Evolutionary conservation across 805 yeast species (phyloP).

Genomic region (Allodekkera sacchari): DNA sequence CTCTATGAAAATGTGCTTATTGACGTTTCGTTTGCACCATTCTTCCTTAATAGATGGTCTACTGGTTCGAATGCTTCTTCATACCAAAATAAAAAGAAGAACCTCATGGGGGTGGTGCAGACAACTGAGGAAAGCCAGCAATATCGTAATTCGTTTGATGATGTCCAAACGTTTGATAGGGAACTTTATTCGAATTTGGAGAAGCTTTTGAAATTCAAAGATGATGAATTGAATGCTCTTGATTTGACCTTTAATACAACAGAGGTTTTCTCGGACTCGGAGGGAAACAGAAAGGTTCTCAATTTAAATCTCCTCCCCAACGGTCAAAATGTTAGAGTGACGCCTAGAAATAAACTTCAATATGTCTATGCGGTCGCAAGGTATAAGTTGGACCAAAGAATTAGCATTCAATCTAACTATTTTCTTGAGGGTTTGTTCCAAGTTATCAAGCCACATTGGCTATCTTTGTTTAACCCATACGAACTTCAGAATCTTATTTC

Average conservation of each 20-base stretch:
- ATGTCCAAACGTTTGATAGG: conserved; percentile 60
- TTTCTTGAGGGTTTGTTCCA: conserved; percentile 66
- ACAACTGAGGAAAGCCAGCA: conserved; percentile 17
- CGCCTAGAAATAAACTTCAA: conserved; percentile 50
- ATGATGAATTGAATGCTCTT: conserved; percentile 42
- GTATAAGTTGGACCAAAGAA: conserved; percentile 61
- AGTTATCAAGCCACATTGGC: conserved; percentile 66
- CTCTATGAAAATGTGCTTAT: conserved; percentile 74
- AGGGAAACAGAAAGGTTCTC: conserved; percentile 18
- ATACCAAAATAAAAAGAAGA: conserved; percentile 5
- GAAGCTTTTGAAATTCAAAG: conserved; percentile 47
- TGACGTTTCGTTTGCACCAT: conserved; percentile 79
- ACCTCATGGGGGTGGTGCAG: conserved; percentile 10
- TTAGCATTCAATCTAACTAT: conserved; percentile 48
- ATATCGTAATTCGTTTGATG: conserved; percentile 64
- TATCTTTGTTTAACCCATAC: conserved; percentile 73
- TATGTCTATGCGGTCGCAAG: conserved; percentile 74
- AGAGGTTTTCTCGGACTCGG: conserved; percentile 31
- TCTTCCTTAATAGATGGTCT: conserved; percentile 65
- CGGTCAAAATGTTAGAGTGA: conserved; percentile 54
- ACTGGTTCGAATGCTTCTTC: conserved; percentile 24
- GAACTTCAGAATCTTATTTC: conserved; percentile 82
- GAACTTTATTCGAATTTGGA: conserved; percentile 58
- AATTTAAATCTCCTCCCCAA: conserved; percentile 51
- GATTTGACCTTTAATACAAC: conserved; percentile 62